Percentiles rank a stretch among this genome's conserved stretches.
Evolutionary conservation across 2,329 filamentous ascomycete genomes (phyloP).

Genomic region (Exophiala mesophila): DNA sequence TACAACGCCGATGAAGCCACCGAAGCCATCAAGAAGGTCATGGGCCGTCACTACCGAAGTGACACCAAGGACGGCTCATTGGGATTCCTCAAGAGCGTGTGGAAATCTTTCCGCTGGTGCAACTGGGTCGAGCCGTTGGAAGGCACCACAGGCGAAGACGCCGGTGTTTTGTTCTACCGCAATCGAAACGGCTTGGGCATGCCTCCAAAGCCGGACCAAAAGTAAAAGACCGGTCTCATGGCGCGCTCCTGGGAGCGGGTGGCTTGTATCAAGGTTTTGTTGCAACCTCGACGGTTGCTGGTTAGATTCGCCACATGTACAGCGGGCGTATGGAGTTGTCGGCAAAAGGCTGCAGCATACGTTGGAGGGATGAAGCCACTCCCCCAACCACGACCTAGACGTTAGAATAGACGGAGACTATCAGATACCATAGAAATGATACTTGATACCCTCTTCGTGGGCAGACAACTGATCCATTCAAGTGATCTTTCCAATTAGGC

Average conservation of each 20-base stretch:
- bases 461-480: no score
- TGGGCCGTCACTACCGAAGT: conserved; percentile 91
- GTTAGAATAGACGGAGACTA: no score
- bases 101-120: conserved; percentile 76
- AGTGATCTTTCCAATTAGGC: no score
- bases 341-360: no score
- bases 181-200: conserved; percentile 85
- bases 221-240: background rate
- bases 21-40: conserved; percentile 88
- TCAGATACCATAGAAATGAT: no score
- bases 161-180: conserved; percentile 88
- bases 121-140: conserved; percentile 95
- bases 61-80: conserved; percentile 70
- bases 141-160: conserved; percentile 71
- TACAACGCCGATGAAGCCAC: conserved; percentile 93
- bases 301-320: no score
- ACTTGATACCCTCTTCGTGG: no score
- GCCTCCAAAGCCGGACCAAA: conserved; percentile 35
- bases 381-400: no score
- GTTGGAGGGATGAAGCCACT: no score
- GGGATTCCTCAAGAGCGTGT: conserved; percentile 83
- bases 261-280: background rate
- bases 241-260: background rate
- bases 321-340: background rate
- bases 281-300: background rate